Conservation (phyloP, 805 yeast species). For the Kockiozyma suomiensis region DNA sequence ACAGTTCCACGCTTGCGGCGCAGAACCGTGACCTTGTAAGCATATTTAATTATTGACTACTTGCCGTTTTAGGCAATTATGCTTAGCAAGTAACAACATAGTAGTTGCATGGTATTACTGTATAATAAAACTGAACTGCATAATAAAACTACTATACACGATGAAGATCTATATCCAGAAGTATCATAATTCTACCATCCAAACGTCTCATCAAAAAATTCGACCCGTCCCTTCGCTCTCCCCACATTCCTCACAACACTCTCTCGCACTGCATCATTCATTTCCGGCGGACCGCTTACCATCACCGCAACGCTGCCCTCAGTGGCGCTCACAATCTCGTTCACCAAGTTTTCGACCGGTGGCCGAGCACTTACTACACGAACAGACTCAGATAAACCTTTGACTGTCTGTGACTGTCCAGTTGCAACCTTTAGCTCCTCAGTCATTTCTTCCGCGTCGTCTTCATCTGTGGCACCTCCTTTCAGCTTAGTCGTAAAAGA, state of each 20-base stretch:
- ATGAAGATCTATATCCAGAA: too few species aligned
- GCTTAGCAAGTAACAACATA: too few species aligned
- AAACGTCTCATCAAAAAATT: conserved; percentile 74
- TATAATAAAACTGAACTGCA: too few species aligned
- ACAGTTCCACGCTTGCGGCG: too few species aligned
- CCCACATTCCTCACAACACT: conserved; percentile 49
- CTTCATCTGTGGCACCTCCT: background rate
- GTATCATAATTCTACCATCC: conserved; percentile 72
- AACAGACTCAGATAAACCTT: background rate
- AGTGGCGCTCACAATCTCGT: background rate
- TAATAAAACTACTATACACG: too few species aligned
- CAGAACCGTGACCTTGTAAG: too few species aligned
- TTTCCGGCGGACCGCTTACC: conserved; percentile 62
- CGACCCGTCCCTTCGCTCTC: conserved; percentile 55
- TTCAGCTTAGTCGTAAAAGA: background rate
- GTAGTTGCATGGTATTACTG: too few species aligned
- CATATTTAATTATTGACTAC: too few species aligned
- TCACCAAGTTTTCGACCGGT: background rate
- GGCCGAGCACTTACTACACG: background rate
- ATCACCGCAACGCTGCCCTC: conserved; percentile 50
- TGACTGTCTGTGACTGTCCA: background rate
- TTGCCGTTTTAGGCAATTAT: too few species aligned
- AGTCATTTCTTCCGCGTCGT: background rate
- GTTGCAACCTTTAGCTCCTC: background rate
- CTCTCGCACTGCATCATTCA: conserved; percentile 61